Evolutionary conservation across 495 filamentous ascomycete genomes (phyloP).

Genomic region (Penicillium pulvis): DNA sequence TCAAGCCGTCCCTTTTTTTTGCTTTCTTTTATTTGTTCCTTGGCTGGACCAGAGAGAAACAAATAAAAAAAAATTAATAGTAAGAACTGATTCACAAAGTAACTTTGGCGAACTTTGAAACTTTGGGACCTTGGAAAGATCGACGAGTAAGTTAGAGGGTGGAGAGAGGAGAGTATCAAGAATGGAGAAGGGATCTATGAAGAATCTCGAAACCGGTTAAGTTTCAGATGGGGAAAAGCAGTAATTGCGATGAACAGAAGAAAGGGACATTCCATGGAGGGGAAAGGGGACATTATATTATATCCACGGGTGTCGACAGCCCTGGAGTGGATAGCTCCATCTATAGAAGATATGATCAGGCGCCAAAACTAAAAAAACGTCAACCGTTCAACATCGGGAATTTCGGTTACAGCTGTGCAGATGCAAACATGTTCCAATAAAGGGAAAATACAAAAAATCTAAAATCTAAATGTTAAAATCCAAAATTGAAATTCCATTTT

Average conservation of each 20-base stretch:
- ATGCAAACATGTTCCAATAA: constrained; percentile 41
- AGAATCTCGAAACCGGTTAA: constrained; percentile 19
- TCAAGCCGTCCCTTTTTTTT: background rate
- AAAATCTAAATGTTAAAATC: background rate
- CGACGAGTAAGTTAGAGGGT: constrained; percentile 1
- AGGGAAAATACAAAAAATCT: constrained; percentile 14
- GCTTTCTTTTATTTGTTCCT: background rate
- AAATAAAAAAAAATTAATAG: too few species aligned
- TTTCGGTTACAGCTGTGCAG: constrained; percentile 50
- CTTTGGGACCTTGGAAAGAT: background rate
- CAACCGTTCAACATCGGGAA: constrained; percentile 39
- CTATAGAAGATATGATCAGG: constrained; percentile 43
- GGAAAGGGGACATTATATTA: constrained; percentile 40
- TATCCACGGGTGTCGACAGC: constrained; percentile 31
- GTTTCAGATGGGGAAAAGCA: constrained; percentile 5
- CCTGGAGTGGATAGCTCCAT: constrained; percentile 46
- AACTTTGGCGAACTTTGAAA: background rate
- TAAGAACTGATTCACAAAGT: background rate
- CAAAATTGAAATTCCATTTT: background rate
- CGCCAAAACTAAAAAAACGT: constrained; percentile 40
- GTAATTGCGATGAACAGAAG: constrained; percentile 22
- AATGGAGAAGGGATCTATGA: constrained; percentile 35
- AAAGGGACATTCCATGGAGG: constrained; percentile 28
- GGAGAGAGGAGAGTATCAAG: constrained; percentile 13
- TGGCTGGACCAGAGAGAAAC: background rate